Evolutionary conservation across 1,284 basidiomycete species (phyloP), one percentile per base, ranked within the genome.

Genomic region (Austroboletus niveus): DNA sequence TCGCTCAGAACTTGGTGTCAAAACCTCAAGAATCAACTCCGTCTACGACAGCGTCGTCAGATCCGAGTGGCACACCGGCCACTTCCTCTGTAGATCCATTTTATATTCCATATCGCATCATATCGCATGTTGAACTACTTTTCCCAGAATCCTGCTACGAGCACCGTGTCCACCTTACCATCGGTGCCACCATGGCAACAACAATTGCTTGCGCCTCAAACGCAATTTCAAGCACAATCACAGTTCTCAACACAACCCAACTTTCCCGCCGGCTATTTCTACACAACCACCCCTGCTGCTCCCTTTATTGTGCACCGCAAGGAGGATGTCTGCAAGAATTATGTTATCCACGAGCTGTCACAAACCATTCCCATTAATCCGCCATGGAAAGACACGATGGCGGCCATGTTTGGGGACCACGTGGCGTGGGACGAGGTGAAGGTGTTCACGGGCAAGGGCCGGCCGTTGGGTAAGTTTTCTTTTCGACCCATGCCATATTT

Each of bases 321-420:
- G 9, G 79, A 81, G 58, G 78, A 72, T 11, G 75, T 81, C 0
- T 69, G 74, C 5, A 85, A 79, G 61, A 86, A 84, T 60, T 89
- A 87, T 58, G 66, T 87, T 3, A 66, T 87, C 2, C 81, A 87
- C 60, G 85, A 87, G 58, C 57, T 76, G 1, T 74, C 70, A 2
- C 84, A 85, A 55, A 58, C 66, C 1, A 69, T 77, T 27, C 72
- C 72, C 5, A 64, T 68, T 2, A 63, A 80, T 53, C 84, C 85
- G 0, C 57, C 68, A 1, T 91, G 89, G 87, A 73, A 72, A 42
- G 80, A 86, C 42, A 88, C 84, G 4, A 91, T 90, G 84, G 65
- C 75, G 11, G 84, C 86, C 1, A 74, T 94, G 70, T 90, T 94
- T 59, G 91, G 91, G 5, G 75, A 84, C 48, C 80, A 88, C 58